Conservation (phyloP, 805 yeast genomes). For the Lipomyces japonicus region DNA sequence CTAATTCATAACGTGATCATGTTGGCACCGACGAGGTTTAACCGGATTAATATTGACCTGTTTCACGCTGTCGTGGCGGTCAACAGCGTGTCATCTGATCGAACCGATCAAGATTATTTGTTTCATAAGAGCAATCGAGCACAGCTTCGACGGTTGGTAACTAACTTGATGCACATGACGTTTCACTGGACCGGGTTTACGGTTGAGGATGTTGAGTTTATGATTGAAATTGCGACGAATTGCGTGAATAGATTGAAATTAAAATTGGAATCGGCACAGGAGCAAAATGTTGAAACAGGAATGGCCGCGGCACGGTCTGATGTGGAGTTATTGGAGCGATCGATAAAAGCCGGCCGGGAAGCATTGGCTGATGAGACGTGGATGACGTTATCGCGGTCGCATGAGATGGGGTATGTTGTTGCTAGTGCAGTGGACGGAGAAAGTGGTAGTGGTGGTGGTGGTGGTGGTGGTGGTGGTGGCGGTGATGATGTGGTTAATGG, state of each 20-base stretch:
- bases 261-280: conserved; percentile 17
- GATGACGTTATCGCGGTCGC: conserved; percentile 55
- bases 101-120: conserved; percentile 66
- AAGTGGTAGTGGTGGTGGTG: conserved; percentile 11
- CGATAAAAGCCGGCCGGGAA: conserved; percentile 45
- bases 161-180: conserved; percentile 62
- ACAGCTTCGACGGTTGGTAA: conserved; percentile 54
- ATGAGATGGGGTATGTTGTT: conserved; percentile 52
- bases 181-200: conserved; percentile 76
- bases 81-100: conserved; percentile 69
- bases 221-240: conserved; percentile 48
- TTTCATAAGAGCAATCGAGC: conserved; percentile 56
- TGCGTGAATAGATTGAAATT: conserved; percentile 40
- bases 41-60: conserved; percentile 57
- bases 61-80: conserved; percentile 66
- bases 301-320: too few species aligned
- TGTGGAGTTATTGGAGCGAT: conserved; percentile 41
- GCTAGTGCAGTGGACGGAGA: conserved; percentile 46
- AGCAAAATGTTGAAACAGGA: too few species aligned
- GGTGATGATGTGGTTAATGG: conserved; percentile 34
- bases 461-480: conserved; percentile 11
- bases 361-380: conserved; percentile 55
- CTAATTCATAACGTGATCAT: conserved; percentile 56
- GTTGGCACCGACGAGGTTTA: conserved; percentile 60
- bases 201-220: conserved; percentile 51